phyloP scores from a whole-genome alignment of 306 rosid species.

The Cajanus cajan region DNA sequence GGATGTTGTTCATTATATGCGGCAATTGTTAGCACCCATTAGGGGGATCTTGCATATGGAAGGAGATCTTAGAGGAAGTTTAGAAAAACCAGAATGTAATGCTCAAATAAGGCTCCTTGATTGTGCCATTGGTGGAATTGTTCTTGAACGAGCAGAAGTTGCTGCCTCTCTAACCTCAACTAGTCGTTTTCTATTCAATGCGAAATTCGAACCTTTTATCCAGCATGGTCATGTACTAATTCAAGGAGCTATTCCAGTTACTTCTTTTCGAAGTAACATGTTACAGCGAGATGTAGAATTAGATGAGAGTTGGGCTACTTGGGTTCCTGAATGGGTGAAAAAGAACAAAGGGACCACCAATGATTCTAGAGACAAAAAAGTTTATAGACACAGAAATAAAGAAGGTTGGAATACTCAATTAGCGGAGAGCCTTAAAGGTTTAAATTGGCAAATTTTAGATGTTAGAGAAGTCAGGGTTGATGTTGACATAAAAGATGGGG shows the following conservation, averaged over 20 bases:
- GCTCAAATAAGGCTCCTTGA: conserved; percentile 95
- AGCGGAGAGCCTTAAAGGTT: conserved; percentile 79
- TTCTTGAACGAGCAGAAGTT: conserved; percentile 88
- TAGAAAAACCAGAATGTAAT: conserved; percentile 93
- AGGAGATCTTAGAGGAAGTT: conserved; percentile 93
- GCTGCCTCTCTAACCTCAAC: conserved; percentile 88
- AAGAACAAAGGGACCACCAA: conserved; percentile 48
- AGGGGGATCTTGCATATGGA: conserved; percentile 96
- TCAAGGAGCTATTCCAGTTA: conserved; percentile 89
- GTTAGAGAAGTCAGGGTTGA: conserved; percentile 88
- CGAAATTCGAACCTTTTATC: conserved; percentile 82
- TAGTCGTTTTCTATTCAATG: conserved; percentile 84
- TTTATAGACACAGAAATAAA: conserved; percentile 69
- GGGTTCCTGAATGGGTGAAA: conserved; percentile 73
- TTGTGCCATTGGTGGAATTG: conserved; percentile 86
- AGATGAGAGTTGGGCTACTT: conserved; percentile 47
- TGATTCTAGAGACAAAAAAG: conserved; percentile 52
- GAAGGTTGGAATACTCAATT: conserved; percentile 75
- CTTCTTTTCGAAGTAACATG: conserved; percentile 55
- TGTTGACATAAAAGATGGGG: conserved; percentile 93
- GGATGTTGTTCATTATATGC: conserved; percentile 65
- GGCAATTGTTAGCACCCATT: conserved; percentile 72
- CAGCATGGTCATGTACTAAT: conserved; percentile 87
- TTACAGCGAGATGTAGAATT: conserved; percentile 54
- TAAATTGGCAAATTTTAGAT: conserved; percentile 76